Percentiles rank a stretch among this genome's conserved stretches.
phyloP scores from a whole-genome alignment of 1,284 basidiomycete species.

The Cryptococcus floricola region DNA sequence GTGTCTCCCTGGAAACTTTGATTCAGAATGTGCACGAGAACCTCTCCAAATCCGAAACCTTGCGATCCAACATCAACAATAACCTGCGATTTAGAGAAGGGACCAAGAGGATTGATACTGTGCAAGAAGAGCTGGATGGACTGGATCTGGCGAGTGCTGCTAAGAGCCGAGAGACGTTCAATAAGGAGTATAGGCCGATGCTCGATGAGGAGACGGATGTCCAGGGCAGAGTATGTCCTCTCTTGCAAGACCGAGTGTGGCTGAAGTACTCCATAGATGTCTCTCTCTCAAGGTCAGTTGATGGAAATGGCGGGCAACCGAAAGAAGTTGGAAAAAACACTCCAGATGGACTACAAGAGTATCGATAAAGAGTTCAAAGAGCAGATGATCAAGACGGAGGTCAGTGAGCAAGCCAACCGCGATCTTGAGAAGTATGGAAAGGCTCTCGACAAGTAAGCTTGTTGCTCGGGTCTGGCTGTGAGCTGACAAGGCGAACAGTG shows the following conservation, averaged over 20 bases:
- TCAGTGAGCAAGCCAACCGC: conserved; percentile 89
- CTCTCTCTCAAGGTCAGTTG: conserved; percentile 60
- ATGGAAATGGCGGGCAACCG: conserved; percentile 69
- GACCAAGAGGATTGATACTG: conserved; percentile 61
- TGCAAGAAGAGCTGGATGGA: conserved; percentile 68
- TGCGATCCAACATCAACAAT: conserved; percentile 71
- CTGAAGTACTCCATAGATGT: background rate
- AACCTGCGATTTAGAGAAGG: conserved; percentile 78
- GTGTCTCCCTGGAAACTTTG: conserved; percentile 57
- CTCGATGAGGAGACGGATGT: conserved; percentile 53
- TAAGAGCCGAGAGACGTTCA: conserved; percentile 74
- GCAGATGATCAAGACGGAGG: conserved; percentile 92
- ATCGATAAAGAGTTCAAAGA: conserved; percentile 80
- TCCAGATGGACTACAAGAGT: conserved; percentile 77
- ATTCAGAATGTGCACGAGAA: conserved; percentile 54
- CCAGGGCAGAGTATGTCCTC: conserved; percentile 60
- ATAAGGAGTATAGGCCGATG: conserved; percentile 69
- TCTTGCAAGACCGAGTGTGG: background rate
- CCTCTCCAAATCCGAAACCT: conserved; percentile 60
- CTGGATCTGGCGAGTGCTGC: conserved; percentile 78
- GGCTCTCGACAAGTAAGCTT: conserved; percentile 82
- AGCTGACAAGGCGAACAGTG: conserved; percentile 54
- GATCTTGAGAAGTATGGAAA: conserved; percentile 97
- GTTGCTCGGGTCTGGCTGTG: background rate
- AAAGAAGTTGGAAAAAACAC: conserved; percentile 65